A percentile compares a stretch with the other conserved stretches of the same genome.
phyloP scores from a whole-genome alignment of 768 basidiomycete species.

The Solioccasus polychromus region DNA sequence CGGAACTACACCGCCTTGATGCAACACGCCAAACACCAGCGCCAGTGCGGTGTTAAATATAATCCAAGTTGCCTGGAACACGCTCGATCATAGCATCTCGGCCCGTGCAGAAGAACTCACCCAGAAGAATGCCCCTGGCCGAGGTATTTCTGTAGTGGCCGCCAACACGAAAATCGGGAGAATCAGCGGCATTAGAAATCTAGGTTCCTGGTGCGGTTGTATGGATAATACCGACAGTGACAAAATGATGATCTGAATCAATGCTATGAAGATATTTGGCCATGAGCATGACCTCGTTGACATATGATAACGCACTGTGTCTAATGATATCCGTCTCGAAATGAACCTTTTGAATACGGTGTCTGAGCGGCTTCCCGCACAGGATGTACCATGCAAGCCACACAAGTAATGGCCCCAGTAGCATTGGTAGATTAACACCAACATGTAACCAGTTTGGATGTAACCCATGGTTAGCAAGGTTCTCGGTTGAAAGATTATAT shows the following conservation, averaged over 20 bases:
- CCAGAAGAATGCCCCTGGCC: slow-evolving; percentile 32
- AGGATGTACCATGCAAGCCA: slow-evolving; percentile 18
- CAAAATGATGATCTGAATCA: slow-evolving; percentile 28
- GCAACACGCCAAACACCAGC: slow-evolving; percentile 36
- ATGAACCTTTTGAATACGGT: slow-evolving; percentile 3
- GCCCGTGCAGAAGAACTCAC: slow-evolving; percentile 14
- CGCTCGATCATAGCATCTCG: background rate
- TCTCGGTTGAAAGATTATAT: slow-evolving; percentile 36
- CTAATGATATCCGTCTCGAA: slow-evolving; percentile 13
- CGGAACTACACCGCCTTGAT: slow-evolving; percentile 42
- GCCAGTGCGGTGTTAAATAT: slow-evolving; percentile 27
- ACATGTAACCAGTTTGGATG: slow-evolving; percentile 41
- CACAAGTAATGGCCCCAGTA: slow-evolving; percentile 35
- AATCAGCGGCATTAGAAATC: slow-evolving; percentile 37
- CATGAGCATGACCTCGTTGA: background rate
- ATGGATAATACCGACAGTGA: slow-evolving; percentile 30
- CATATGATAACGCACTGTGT: slow-evolving; percentile 11
- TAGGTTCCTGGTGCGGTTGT: slow-evolving; percentile 40
- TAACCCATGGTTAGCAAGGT: slow-evolving; percentile 38
- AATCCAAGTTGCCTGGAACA: slow-evolving; percentile 27
- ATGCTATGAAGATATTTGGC: slow-evolving; percentile 21
- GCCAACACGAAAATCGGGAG: slow-evolving; percentile 31
- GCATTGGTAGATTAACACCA: slow-evolving; percentile 38
- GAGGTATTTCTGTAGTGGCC: slow-evolving; percentile 24
- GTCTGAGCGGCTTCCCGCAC: slow-evolving; percentile 1